Evolutionary conservation across 768 basidiomycete genomes (phyloP), one percentile per base, ranked within the genome.

Genomic region (Hortiboletus flavorubellus): DNA sequence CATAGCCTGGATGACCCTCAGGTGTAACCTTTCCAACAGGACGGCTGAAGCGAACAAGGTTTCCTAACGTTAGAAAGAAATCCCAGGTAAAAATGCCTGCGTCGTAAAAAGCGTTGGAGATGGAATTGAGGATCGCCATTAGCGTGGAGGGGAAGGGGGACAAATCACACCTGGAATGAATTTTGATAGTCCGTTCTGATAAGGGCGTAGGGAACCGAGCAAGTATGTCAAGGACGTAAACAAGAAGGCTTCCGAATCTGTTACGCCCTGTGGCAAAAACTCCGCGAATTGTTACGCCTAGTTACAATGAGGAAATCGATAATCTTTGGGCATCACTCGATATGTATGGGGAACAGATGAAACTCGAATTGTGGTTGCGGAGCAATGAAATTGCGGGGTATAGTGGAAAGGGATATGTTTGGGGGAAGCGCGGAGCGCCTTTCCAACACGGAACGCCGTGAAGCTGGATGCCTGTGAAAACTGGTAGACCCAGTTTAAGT

Each of bases 1-100:
- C 79, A 23, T 70, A 76, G 2, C 84, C 86, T 8, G 80, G 78
- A 46, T 76, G 71, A 2, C 82, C 83, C 46, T 72, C 64, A 6
- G 80, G 81, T 0, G 78, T 78, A 39, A 87, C 82, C 30, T 75
- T 69, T 4, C 85, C 86, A 8, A 74, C 66, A 37, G 75, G 75
- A 14, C 75, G 74, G 5, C 38, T 50, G 9, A 39, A 43, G 10
- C n/a, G 18, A 9, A 61, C 40, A 26, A 61, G 33, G 34, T 61
- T 61, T 14, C 60, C 61, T 15, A 61, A 18, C 2, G 56, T 59
- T 30, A 63, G 31, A 15, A 59, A 16, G 16, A 61, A 8, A 29
- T 61, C 61, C 60, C 60, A 61, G 14, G 39, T n/a, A 0, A 54
- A 11, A 26, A 61, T 51, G 38, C 21, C 3, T 15, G 42, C 12